Base-by-base conservation (phyloP, 768 basidiomycete species). In the Clitopilus hobsonii region DNA sequence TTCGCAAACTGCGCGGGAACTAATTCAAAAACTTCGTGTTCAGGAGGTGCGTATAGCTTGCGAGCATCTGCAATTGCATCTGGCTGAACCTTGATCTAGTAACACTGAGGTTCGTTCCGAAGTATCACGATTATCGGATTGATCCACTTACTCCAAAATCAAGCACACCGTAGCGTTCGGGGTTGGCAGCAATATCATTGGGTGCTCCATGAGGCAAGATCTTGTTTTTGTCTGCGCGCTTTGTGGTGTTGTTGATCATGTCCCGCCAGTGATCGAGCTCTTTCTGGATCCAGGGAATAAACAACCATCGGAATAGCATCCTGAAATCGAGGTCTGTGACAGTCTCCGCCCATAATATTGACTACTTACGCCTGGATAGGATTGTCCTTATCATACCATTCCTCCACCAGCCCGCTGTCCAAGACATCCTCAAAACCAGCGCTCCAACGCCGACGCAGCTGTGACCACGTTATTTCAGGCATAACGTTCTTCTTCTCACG, bases 391-490 rank as follows among this genome's bases (percentile, higher is more conserved):
- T 73, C 63, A 56, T 72, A 74, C 61, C 53, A 69, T 0, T 63
- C 70, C 2, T 60, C n/a, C 4, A 60, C 52, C 0, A 71, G 53
- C 1, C 75, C 73, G 1, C 52, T 2, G 0, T 75, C 62, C 0
- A 76, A 59, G 0, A 71, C 28, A 4, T 60, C 51, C 41, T 78
- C 70, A 49, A 72, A 72, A 0, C 72, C 70, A 0, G 66, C 70
- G 0, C 64, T 53, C 29, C 69, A 63, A 24, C 49, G 38, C 7
- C 63, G 66, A 55, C 65, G 66, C 58, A 73, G 58, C 18, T 56
- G 38, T 0, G 74, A 72, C 80, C 80, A 82, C 0, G 56, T 58
- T 0, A 70, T 72, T 55, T 81, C 77, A 0, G 73, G 64, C 55
- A 70, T 76, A 41, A 80, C 60, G 49, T 81, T 82, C 1, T 61